These are phyloP conservation scores for Suhomyces coccinellae DNA, from an alignment of 1,139 yeast genomes.

Conservation along the genomic window DNA sequence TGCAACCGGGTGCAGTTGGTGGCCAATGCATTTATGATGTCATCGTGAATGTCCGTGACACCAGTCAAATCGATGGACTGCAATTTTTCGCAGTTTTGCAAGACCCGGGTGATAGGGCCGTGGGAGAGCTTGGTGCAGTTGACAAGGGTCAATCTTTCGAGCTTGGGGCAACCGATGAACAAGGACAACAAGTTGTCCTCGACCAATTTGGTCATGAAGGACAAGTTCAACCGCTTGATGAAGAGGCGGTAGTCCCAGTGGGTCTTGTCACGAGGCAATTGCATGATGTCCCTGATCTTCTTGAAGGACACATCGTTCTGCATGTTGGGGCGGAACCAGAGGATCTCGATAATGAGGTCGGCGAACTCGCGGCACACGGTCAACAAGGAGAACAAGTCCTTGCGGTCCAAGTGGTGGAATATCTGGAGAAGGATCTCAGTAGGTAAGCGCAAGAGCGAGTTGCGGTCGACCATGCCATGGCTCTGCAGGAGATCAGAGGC, in stretches of 20 bases:
- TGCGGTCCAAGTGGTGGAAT: conserved; percentile 63
- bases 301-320: conserved; percentile 53
- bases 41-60: conserved; percentile 68
- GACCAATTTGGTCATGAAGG: conserved; percentile 68
- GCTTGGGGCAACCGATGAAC: conserved; percentile 64
- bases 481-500: conserved; percentile 16
- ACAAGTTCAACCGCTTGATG: conserved; percentile 78
- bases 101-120: conserved; percentile 58
- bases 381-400: conserved; percentile 67
- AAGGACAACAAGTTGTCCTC: conserved; percentile 61
- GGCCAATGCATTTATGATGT: conserved; percentile 70
- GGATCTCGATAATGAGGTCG: conserved; percentile 69
- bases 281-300: conserved; percentile 57
- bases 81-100: conserved; percentile 64
- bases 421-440: conserved; percentile 77
- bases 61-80: conserved; percentile 91
- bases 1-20: conserved; percentile 73
- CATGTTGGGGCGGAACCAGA: conserved; percentile 89
- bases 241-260: conserved; percentile 72
- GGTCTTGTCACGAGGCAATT: conserved; percentile 46
- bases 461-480: conserved; percentile 18
- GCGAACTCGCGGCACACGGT: conserved; percentile 86
- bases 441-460: conserved; percentile 65
- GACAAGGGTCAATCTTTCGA: conserved; percentile 84
- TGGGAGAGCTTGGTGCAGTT: conserved; percentile 72